Evolutionary conservation across 2,329 filamentous ascomycete genomes (phyloP), one percentile per base, ranked within the genome.

Genomic region (Achaetomium macrosporum): DNA sequence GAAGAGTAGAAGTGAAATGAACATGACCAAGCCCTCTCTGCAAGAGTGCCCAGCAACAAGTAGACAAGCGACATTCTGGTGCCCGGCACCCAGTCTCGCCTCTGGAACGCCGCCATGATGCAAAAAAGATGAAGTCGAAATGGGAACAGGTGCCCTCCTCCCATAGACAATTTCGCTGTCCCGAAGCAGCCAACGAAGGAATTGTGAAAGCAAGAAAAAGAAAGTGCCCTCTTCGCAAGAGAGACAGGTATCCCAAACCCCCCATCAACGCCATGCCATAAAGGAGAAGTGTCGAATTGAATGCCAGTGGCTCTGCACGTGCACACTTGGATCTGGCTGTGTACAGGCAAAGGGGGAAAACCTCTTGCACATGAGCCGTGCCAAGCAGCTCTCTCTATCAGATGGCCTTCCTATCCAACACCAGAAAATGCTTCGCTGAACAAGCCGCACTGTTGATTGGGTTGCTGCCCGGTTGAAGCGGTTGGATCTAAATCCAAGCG

Each of bases 401-500:
- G 30, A 42, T 46, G 30, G 20, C 42, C 41, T 20, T 20, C 19
- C 25, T 25, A 25, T 7, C 42, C 12, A 60, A 59, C 57, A 57
- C 57, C 53, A 40, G 49, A 57, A 58, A 61, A 59, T 59, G 51
- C 58, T 58, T 50, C 51, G 16, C 17, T 33, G 49, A 42, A 50
- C 36, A 37, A 48, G 46, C 45, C 51, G 53, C 53, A 54, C 47
- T 39, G 13, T 41, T 45, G 16, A 29, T 16, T n/a, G 39, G 17
- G 20, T 42, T 16, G 33, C 43, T 40, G 30, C 19, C 35, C 25
- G 15, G 11, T n/a, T 37, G 33, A 42, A 25, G 35, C 25, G 7
- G 25, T 25, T 7, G 4, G 25, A 25, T 11, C 25, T 55, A 69
- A 19, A 69, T 69, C 67, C 67, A 69, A 25, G 64, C 63, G n/a